These are phyloP conservation scores for Euphorbia pulcherrima DNA, from an alignment of 345 rosid species.

Conservation along the genomic window DNA sequence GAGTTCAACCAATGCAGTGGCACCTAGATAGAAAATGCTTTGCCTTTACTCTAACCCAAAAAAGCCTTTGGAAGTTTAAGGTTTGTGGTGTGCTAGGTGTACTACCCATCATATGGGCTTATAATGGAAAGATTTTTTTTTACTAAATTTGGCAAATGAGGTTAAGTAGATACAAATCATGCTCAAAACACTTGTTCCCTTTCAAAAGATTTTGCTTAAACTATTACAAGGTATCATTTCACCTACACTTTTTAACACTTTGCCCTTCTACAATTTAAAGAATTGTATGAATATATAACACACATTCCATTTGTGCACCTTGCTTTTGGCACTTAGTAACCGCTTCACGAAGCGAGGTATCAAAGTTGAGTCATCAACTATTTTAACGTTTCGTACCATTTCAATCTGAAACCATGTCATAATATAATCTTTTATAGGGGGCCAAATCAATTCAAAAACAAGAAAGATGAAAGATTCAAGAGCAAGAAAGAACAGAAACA, in stretches of 20 bases:
- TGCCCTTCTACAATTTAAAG: constrained; percentile 18
- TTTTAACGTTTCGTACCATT: background rate
- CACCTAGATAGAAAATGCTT: constrained; percentile 11
- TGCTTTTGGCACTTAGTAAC: constrained; percentile 34
- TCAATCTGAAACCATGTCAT: too few relatives aligned
- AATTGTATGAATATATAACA: constrained; percentile 18
- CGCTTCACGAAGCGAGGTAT: constrained; percentile 28
- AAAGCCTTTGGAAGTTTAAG: background rate
- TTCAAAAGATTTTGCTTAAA: constrained; percentile 8
- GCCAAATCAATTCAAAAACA: background rate
- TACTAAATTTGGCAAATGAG: constrained; percentile 1
- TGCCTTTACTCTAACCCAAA: constrained; percentile 1
- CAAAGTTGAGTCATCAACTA: constrained; percentile 14
- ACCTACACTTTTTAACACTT: background rate
- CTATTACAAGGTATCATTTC: constrained; percentile 20
- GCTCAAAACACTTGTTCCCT: background rate
- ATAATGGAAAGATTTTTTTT: background rate
- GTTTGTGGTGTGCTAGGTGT: background rate
- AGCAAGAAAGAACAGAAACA: background rate
- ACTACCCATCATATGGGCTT: background rate
- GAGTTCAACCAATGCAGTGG: background rate
- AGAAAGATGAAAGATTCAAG: background rate
- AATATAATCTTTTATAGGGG: too few relatives aligned
- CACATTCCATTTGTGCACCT: constrained; percentile 6
- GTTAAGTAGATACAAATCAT: background rate